phyloP scores from a whole-genome alignment of 176 grass and related monocot genomes.

The Oryza longistaminata region DNA sequence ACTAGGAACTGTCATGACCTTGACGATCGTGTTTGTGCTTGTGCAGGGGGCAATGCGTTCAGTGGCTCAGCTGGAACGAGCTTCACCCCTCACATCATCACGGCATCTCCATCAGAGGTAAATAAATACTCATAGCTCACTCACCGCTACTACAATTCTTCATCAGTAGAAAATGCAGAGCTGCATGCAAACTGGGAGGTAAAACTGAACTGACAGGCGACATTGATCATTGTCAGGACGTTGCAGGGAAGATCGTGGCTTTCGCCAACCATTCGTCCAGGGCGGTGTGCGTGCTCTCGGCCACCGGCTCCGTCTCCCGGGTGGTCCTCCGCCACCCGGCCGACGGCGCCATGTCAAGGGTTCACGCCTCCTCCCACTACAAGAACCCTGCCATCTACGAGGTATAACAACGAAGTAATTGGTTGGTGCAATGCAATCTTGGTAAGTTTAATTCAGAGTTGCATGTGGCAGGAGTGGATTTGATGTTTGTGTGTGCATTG shows the following conservation, averaged over 20 bases:
- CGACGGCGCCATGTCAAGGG: slow-evolving; percentile 31
- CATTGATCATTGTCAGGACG: slow-evolving; percentile 38
- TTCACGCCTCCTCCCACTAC: slow-evolving; percentile 20
- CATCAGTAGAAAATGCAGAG: neutral
- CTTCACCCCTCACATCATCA: slow-evolving; percentile 90
- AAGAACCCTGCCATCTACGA: slow-evolving; percentile 53
- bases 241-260: slow-evolving; percentile 60
- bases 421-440: no score
- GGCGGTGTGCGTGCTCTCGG: slow-evolving; percentile 78
- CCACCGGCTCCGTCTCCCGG: slow-evolving; percentile 71
- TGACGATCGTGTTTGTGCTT: neutral
- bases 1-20: neutral
- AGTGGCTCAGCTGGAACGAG: slow-evolving; percentile 77
- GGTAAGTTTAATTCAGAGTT: neutral
- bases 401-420: slow-evolving; percentile 11
- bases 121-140: no score
- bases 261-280: slow-evolving; percentile 64
- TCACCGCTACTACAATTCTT: neutral
- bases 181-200: neutral
- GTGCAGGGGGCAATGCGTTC: slow-evolving; percentile 59
- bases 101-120: slow-evolving; percentile 59
- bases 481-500: neutral
- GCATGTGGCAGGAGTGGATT: neutral
- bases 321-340: slow-evolving; percentile 58
- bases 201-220: neutral